Base-by-base conservation (phyloP, 1,284 basidiomycete species). In the Naganishia liquefaciens region DNA sequence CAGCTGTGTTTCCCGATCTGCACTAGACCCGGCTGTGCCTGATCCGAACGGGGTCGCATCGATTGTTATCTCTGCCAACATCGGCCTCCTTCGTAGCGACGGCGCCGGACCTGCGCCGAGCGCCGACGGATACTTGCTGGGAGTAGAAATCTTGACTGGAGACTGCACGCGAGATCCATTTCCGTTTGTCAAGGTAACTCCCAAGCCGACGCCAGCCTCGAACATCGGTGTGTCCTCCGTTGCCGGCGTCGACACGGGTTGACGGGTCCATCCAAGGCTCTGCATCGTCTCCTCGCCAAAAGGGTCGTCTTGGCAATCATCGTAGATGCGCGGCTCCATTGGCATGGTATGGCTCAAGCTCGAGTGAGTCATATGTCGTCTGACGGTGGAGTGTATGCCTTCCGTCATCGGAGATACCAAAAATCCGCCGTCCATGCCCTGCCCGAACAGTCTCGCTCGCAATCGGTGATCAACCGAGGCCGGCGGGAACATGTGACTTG, bases 391-490 rank as follows among this genome's bases (percentile, higher is more conserved):
- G 27, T 50, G 46, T 30, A 60, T 39, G 15, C 53, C 62, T n/a
- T 44, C 50, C 5, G 61, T 62, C 50, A 62, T 62, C 11, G 65
- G 65, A 42, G 62, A 63, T 37, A 67, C 62, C n/a, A 67, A 27
- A 39, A 63, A 67, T 23, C 65, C 65, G 7, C 65, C 65, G 39
- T 64, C 62, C 25, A 61, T 42, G 3, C 65, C 65, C 50, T 67
- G 65, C 2, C 65, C 65, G 43, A 67, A 67, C 19, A 67, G 33
- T 17, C 55, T 57, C 15, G 65, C 61, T 23, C 62, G 63, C 55
- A 67, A 54, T 33, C 65, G 37, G 17, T 51, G 57, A 19, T 67
- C 61, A n/a, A 67, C 62, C 15, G 54, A 52, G 17, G 57, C 42
- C 5, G 64, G 64, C 25, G 52, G 55, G 30, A 52, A 46, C 40